Evolutionary conservation across 768 basidiomycete genomes (phyloP), one percentile per base, ranked within the genome.

Genomic region (Boletus rex-veris): DNA sequence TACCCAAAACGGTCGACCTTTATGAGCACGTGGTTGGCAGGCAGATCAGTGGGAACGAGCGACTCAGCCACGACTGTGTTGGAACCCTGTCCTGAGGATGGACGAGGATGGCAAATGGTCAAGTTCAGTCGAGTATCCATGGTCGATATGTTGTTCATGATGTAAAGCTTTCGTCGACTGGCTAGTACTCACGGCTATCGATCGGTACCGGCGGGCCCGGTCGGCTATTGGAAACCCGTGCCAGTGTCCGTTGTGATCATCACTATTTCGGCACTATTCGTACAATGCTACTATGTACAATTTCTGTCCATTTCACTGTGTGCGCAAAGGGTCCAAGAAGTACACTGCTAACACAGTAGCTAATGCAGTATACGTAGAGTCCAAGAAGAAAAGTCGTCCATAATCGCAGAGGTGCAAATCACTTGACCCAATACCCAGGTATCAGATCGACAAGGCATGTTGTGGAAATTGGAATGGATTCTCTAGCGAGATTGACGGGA

Each of bases 1-100:
- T 83, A 88, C 4, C 86, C 86, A 62, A 88, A 87, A 16, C 81
- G 77, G 52, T 86, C 84, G 5, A 87, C 79, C 49, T 72, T 73
- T 52, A 86, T 72, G 15, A 85, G 61, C 38, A 85, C 73, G 52
- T 81, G 77, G 67, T 81, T 75, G 15, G 64, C 52, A 9, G 77
- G 77, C 28, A 55, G 58, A 7, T 50, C 45, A 37, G 40, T 50
- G 2, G 63, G 68, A 21, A 60, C 40, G 7, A 48, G 51, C 40
- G 60, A 72, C 16, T 48, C 58, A 39, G 62, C 65, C 28, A 77
- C 35, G 45, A 71, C 65, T 19, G 60, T 52, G 12, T 65, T 66
- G 15, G 69, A 47, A 49, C 69, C 54, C 12, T 63, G 57, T 3
- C 64, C 62, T 9, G 75, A 74, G 6, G 76, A 76, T 10, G 57